Evolutionary conservation across 1,284 basidiomycete species (phyloP).

Genomic region (Erythrobasidium hasegawianum): DNA sequence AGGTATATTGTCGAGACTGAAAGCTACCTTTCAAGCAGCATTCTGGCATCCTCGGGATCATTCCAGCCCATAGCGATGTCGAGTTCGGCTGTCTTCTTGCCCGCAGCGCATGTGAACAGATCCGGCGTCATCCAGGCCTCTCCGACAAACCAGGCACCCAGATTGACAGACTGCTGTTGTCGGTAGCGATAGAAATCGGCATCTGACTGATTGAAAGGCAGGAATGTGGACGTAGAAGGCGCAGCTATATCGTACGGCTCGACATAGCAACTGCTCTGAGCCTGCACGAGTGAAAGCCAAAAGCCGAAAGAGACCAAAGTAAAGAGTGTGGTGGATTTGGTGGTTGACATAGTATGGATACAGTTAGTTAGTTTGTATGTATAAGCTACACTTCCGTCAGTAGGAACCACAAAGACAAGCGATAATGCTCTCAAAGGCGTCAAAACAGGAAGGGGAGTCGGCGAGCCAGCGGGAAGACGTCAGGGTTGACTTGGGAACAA

Average conservation of each 20-base stretch:
- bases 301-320: too few relatives aligned
- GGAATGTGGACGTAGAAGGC: conserved; percentile 47
- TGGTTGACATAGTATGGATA: too few relatives aligned
- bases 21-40: conserved; percentile 53
- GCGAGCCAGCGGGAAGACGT: too few relatives aligned
- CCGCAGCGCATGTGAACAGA: conserved; percentile 62
- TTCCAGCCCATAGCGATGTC: conserved; percentile 53
- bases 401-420: too few relatives aligned
- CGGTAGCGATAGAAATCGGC: conserved; percentile 61
- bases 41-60: conserved; percentile 59
- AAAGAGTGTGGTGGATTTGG: too few relatives aligned
- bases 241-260: conserved; percentile 4
- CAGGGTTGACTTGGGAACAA: too few relatives aligned
- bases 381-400: too few relatives aligned
- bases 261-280: background rate
- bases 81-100: conserved; percentile 55
- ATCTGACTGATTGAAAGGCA: conserved; percentile 55
- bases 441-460: too few relatives aligned
- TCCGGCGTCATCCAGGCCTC: conserved; percentile 74
- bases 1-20: too few relatives aligned
- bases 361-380: too few relatives aligned
- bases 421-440: too few relatives aligned
- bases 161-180: conserved; percentile 63
- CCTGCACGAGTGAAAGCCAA: background rate
- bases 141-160: conserved; percentile 71